Base-by-base conservation (phyloP, 2,329 filamentous ascomycete species). In the Aureobasidium sp. region DNA sequence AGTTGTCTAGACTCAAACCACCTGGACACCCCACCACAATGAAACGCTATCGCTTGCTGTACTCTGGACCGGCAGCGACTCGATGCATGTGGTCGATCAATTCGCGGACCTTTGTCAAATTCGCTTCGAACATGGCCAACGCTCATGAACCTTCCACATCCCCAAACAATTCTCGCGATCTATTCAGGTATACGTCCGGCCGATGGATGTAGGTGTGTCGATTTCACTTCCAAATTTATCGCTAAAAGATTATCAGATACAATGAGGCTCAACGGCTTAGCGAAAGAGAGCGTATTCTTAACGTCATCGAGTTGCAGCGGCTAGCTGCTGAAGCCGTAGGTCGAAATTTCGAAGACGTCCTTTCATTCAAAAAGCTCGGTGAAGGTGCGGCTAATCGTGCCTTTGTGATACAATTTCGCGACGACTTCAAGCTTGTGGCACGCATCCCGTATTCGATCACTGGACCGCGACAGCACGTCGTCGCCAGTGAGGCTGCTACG, bases 311-410 rank as follows among this genome's bases (percentile, higher is more conserved):
- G 13, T 13, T 23, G 33, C 3, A 51, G n/a, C n/a, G 20, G 11
- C 50, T 78, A 40, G 77, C 77, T 18, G 74, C 75, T 38, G 55
- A 71, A 51, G 73, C 69, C 54, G 62, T 75, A 59, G 72, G 75
- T 18, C 51, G 51, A 10, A 54, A 54, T 6, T 29, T 23, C 15
- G 31, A 38, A 23, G 51, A 64, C 70, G 16, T 68, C 48, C 13
- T 81, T 78, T 68, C 68, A 75, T 11, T 74, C 73, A 8, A 79
- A 18, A 67, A 67, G 48, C 65, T 64, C 20, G 65, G 38, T 13
- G 65, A 67, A 59, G 58, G 60, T 18, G 60, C 42, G n/a, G 56
- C 33, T 29, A 64, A 53, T 25, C 36, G 55, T 13, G 25, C 47
- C 53, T 64, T 67, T 45, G 27, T 36, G 16, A 55, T 55, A 3